Conservation (phyloP, 2,329 filamentous ascomycete genomes). For the Penicillium concentricum region DNA sequence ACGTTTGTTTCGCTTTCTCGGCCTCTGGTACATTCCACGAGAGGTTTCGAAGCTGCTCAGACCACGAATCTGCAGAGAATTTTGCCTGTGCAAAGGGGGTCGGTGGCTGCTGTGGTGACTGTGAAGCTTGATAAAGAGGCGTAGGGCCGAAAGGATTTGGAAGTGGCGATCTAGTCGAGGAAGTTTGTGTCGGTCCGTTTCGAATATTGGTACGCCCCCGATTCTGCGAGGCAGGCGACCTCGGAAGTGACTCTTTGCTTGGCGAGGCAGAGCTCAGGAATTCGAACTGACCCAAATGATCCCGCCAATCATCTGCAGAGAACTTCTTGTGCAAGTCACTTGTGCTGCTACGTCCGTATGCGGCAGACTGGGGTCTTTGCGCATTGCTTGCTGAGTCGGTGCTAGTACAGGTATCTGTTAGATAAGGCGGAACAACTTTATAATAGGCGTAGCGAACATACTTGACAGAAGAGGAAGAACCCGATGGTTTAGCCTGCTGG, state of each 20-base stretch:
- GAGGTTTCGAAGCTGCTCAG: constrained; percentile 36
- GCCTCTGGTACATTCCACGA: constrained; percentile 34
- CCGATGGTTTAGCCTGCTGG: constrained; percentile 9
- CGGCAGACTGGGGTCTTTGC: constrained; percentile 12
- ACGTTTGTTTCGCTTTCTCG: constrained; percentile 27
- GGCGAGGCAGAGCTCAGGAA: constrained; percentile 36
- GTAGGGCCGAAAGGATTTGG: constrained; percentile 20
- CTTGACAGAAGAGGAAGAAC: constrained; percentile 15
- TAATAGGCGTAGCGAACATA: constrained; percentile 5
- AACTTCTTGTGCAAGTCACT: constrained; percentile 40
- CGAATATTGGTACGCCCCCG: constrained; percentile 24
- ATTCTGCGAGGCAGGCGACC: constrained; percentile 16
- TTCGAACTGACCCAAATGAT: constrained; percentile 35
- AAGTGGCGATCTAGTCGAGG: constrained; percentile 15
- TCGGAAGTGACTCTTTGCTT: constrained; percentile 22
- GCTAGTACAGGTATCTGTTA: not conserved
- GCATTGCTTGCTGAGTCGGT: constrained; percentile 1
- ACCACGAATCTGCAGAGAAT: constrained; percentile 43
- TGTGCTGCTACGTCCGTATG: constrained; percentile 36
- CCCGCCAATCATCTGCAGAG: constrained; percentile 43
- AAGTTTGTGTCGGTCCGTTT: constrained; percentile 21
- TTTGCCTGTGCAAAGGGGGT: constrained; percentile 34
- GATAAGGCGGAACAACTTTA: not conserved
- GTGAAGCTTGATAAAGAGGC: constrained; percentile 10
- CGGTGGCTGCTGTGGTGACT: constrained; percentile 23